phyloP scores from a whole-genome alignment of 148 eudicot genomes.

The Spergularia marina region DNA sequence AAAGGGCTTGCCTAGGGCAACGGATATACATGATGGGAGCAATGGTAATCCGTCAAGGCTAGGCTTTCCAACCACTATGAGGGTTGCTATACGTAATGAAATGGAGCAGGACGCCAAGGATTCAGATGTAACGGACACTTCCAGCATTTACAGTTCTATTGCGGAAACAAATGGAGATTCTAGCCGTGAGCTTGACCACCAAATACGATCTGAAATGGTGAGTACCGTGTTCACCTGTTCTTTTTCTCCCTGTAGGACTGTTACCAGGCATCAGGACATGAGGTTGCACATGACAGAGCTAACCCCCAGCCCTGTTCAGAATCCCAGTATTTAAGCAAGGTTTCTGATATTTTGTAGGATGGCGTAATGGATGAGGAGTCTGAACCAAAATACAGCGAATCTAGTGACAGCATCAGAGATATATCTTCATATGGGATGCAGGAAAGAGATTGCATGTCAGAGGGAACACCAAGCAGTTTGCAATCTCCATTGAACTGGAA shows the following conservation, averaged over 20 bases:
- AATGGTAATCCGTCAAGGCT: slow-evolving; percentile 21
- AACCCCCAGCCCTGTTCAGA: not conserved
- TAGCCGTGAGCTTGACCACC: slow-evolving; percentile 26
- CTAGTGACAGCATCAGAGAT: slow-evolving; percentile 18
- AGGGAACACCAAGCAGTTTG: slow-evolving; percentile 21
- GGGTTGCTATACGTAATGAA: slow-evolving; percentile 33
- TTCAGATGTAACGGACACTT: slow-evolving; percentile 28
- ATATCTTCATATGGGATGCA: slow-evolving; percentile 19
- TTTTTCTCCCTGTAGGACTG: too few species aligned
- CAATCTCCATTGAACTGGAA: slow-evolving; percentile 43
- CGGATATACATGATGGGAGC: slow-evolving; percentile 20
- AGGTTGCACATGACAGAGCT: not conserved
- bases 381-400: slow-evolving; percentile 32
- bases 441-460: slow-evolving; percentile 31
- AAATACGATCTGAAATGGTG: slow-evolving; percentile 40
- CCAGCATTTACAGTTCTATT: slow-evolving; percentile 23
- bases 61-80: slow-evolving; percentile 25
- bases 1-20: slow-evolving; percentile 28
- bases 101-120: slow-evolving; percentile 34
- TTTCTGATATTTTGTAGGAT: slow-evolving; percentile 29
- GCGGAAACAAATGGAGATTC: slow-evolving; percentile 21
- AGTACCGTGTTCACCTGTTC: slow-evolving; percentile 17
- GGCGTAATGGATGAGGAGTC: slow-evolving; percentile 26
- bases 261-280: too few species aligned
- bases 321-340: not conserved